Conservation (phyloP, 345 rosid genomes). For the Ricinus communis region DNA sequence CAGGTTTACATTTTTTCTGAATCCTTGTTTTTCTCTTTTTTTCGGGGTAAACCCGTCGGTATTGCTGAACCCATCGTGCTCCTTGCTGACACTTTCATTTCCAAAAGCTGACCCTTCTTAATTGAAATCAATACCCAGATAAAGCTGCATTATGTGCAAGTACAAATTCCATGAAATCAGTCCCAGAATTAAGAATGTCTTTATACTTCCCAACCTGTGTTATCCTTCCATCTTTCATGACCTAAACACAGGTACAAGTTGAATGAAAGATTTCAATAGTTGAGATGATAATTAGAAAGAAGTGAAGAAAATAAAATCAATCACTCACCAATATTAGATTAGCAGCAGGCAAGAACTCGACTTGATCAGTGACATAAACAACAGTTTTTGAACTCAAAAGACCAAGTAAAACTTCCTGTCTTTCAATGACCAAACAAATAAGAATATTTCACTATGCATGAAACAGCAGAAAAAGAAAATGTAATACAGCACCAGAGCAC, state of each 20-base stretch:
- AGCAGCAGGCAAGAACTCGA: slow-evolving; percentile 61
- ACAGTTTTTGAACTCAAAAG: slow-evolving; percentile 50
- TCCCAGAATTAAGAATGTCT: slow-evolving; percentile 57
- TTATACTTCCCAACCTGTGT: slow-evolving; percentile 67
- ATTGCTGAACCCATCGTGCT: slow-evolving; percentile 10
- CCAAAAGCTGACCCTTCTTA: slow-evolving; percentile 33
- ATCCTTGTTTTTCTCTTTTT: slow-evolving; percentile 30
- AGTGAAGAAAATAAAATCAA: neutral
- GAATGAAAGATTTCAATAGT: neutral
- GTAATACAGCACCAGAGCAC: no score
- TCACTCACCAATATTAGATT: slow-evolving; percentile 63
- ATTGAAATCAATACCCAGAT: slow-evolving; percentile 43
- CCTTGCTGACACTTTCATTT: slow-evolving; percentile 21
- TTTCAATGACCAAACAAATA: neutral
- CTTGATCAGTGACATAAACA: slow-evolving; percentile 61
- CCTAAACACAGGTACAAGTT: slow-evolving; percentile 11
- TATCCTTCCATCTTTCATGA: slow-evolving; percentile 74
- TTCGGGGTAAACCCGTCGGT: slow-evolving; percentile 13
- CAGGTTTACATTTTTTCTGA: slow-evolving; percentile 36
- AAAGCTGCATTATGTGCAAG: slow-evolving; percentile 62
- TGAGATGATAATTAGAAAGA: neutral
- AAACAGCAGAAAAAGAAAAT: no score
- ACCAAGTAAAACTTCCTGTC: slow-evolving; percentile 58
- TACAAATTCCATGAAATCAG: slow-evolving; percentile 68
- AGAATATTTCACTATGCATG: no score